These are phyloP conservation scores for Macrolepiota dolichaula DNA, from an alignment of 768 basidiomycete genomes.

Conservation along the genomic window DNA sequence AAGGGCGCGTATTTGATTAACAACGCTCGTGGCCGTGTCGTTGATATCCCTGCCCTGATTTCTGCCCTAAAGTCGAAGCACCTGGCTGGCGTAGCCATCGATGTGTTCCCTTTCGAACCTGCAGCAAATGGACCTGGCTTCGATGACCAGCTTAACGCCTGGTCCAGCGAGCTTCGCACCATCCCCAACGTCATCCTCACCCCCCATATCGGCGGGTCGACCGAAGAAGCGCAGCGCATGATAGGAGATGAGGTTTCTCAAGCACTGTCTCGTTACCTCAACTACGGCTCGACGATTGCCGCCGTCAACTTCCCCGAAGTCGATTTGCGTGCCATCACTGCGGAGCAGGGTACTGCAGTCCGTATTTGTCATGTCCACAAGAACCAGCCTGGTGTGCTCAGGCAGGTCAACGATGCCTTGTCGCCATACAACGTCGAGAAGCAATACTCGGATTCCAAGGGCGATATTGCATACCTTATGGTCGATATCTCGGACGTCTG, in stretches of 20 bases:
- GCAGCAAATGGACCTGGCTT: constrained; percentile 88
- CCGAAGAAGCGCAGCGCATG: constrained; percentile 97
- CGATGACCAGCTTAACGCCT: constrained; percentile 83
- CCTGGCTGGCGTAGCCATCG: constrained; percentile 84
- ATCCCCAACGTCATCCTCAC: constrained; percentile 94
- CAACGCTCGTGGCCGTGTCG: constrained; percentile 93
- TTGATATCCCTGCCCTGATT: constrained; percentile 91
- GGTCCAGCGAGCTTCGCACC: constrained; percentile 70
- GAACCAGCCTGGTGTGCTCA: constrained; percentile 94
- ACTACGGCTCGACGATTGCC: constrained; percentile 85
- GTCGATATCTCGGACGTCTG: constrained; percentile 95
- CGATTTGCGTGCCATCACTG: constrained; percentile 87
- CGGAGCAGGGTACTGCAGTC: constrained; percentile 75
- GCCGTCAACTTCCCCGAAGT: constrained; percentile 99
- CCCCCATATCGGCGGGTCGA: constrained; percentile 98
- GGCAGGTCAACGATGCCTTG: constrained; percentile 90
- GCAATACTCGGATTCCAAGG: constrained; percentile 97
- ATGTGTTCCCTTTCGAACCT: constrained; percentile 94
- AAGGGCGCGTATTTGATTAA: constrained; percentile 94
- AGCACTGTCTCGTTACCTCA: constrained; percentile 84
- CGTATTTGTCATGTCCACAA: constrained; percentile 94
- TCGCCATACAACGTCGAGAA: constrained; percentile 98
- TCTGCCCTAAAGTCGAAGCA: constrained; percentile 79
- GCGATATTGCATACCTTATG: constrained; percentile 91
- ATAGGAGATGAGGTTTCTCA: constrained; percentile 94